A percentile compares a stretch with the other conserved stretches of the same genome.
Conservation (phyloP, 345 rosid genomes). For the Lumnitzera littorea region DNA sequence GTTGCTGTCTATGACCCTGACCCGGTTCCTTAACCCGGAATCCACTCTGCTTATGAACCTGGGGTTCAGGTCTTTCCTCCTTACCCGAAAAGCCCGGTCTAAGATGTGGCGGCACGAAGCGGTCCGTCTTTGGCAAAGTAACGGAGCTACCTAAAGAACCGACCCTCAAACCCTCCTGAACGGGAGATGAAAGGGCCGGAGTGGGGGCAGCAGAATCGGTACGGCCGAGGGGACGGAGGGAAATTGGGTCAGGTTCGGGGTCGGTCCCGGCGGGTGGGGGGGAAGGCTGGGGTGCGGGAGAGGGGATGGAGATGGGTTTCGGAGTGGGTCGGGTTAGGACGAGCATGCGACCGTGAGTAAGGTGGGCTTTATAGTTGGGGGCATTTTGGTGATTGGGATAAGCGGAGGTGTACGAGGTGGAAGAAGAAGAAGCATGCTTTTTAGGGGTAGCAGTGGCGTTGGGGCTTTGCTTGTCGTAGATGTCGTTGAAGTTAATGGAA, state of each 20-base stretch:
- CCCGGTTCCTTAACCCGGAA: constrained; percentile 14
- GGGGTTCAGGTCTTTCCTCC: constrained; percentile 45
- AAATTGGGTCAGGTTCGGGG: constrained; percentile 36
- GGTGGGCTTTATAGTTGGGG: constrained; percentile 15
- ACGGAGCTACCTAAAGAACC: constrained; percentile 10
- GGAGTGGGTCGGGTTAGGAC: constrained; percentile 68
- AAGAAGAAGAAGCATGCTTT: constrained; percentile 22
- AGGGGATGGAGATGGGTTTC: constrained; percentile 30
- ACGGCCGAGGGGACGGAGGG: constrained; percentile 55
- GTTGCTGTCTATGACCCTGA: constrained; percentile 20
- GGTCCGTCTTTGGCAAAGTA: constrained; percentile 32
- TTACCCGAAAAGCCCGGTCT: constrained; percentile 71
- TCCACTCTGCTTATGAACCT: constrained; percentile 15
- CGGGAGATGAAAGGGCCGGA: constrained; percentile 4
- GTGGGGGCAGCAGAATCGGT: constrained; percentile 36
- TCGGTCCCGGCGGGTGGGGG: constrained; percentile 6
- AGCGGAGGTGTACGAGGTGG: constrained; percentile 18
- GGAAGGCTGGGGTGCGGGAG: constrained; percentile 16
- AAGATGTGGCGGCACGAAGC: constrained; percentile 91
- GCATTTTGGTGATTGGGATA: neutral
- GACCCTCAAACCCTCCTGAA: constrained; percentile 19
- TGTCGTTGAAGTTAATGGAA: constrained; percentile 66
- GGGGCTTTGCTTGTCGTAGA: constrained; percentile 45
- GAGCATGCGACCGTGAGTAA: constrained; percentile 80
- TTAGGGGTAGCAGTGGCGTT: constrained; percentile 6